A percentile compares a stretch with the other conserved stretches of the same genome.
Conservation (phyloP, 148 eudicot genomes). For the Fallopia convolvulus region DNA sequence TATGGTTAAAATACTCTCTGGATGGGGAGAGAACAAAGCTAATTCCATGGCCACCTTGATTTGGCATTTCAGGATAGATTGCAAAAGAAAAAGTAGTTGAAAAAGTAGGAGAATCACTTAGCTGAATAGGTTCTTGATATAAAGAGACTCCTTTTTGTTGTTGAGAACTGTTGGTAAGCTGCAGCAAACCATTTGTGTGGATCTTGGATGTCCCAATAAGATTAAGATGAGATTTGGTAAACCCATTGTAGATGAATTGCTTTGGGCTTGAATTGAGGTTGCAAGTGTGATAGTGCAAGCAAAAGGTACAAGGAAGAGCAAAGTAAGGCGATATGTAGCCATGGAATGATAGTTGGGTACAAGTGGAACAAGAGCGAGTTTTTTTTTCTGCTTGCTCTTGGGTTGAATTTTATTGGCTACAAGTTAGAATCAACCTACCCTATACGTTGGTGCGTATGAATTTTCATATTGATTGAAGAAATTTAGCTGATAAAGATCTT, state of each 20-base stretch:
- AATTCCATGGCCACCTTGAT: background rate
- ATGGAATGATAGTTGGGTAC: background rate
- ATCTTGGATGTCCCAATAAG: background rate
- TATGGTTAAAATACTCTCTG: background rate
- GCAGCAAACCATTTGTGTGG: background rate
- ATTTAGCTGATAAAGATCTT: too few relatives aligned
- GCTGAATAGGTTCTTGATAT: background rate
- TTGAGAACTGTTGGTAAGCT: background rate
- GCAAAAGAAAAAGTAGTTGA: background rate
- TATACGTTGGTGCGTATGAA: too few relatives aligned
- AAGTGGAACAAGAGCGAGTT: background rate
- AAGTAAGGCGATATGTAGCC: background rate
- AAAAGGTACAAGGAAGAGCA: background rate
- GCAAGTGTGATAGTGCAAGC: background rate
- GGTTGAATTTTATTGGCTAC: too few relatives aligned
- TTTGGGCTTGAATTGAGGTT: background rate
- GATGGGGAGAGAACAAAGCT: slow-evolving; percentile 4
- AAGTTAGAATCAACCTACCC: too few relatives aligned
- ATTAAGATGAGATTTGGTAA: background rate
- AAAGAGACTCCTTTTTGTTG: background rate
- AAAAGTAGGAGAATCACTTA: background rate
- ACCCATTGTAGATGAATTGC: slow-evolving; percentile 14
- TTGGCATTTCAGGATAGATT: background rate
- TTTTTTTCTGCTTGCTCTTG: too few relatives aligned
- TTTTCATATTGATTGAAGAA: too few relatives aligned